These are phyloP conservation scores for Neofusicoccum sp. DNA, from an alignment of 2,329 filamentous ascomycete species.

Conservation along the genomic window DNA sequence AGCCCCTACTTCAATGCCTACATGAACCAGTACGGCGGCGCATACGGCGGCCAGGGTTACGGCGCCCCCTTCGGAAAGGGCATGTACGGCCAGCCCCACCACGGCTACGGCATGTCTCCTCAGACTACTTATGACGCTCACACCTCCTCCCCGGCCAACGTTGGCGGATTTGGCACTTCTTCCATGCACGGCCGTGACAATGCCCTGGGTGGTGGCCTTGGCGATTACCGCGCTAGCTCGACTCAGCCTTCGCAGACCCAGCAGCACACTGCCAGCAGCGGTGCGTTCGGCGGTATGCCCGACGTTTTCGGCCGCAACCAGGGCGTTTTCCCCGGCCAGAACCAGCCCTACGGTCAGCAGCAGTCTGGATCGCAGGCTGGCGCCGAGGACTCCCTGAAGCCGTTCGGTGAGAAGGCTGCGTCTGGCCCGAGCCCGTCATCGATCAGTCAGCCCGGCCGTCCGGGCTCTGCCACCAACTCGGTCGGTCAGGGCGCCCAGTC, in stretches of 20 bases:
- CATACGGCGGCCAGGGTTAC: constrained; percentile 52
- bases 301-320: constrained; percentile 63
- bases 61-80: constrained; percentile 58
- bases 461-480: constrained; percentile 62
- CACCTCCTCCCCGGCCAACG: constrained; percentile 65
- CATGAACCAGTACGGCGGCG: constrained; percentile 64
- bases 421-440: constrained; percentile 60
- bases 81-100: constrained; percentile 66
- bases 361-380: constrained; percentile 52
- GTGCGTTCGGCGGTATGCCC: constrained; percentile 56
- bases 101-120: constrained; percentile 58
- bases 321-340: constrained; percentile 57
- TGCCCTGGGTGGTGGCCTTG: constrained; percentile 53
- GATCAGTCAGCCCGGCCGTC: constrained; percentile 64
- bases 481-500: constrained; percentile 56
- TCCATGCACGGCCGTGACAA: constrained; percentile 51
- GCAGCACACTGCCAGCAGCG: constrained; percentile 52
- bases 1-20: constrained; percentile 64
- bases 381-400: constrained; percentile 59
- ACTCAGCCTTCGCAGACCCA: constrained; percentile 58
- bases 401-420: constrained; percentile 59
- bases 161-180: constrained; percentile 53
- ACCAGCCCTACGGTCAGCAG: constrained; percentile 54
- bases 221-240: constrained; percentile 63
- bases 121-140: constrained; percentile 64